Conservation (phyloP, 495 filamentous ascomycete species). For the Usnea hakonensis region DNA sequence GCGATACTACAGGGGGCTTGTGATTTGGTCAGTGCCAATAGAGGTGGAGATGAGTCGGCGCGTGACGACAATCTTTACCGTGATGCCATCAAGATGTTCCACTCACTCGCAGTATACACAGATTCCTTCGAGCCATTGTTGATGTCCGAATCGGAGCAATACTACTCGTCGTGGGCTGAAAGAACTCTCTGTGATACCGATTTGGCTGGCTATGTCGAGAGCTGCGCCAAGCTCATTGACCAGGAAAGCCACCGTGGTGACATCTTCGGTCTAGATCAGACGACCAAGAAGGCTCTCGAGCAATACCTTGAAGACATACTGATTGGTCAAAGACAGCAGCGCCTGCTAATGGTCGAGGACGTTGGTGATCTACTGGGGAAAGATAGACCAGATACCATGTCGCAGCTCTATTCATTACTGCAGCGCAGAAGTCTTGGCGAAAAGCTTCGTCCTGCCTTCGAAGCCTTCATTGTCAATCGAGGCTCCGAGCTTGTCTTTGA, state of each 20-base stretch:
- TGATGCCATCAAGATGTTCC: conserved; percentile 70
- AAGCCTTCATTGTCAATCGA: conserved; percentile 66
- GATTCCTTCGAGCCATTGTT: conserved; percentile 72
- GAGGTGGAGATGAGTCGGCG: conserved; percentile 40
- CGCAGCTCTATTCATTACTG: conserved; percentile 70
- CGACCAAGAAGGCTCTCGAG: conserved; percentile 69
- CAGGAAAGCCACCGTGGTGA: conserved; percentile 67
- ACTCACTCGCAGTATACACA: conserved; percentile 70
- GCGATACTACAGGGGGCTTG: conserved; percentile 65
- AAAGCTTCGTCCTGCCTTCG: conserved; percentile 63
- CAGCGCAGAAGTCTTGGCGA: conserved; percentile 54
- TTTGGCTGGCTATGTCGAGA: conserved; percentile 63
- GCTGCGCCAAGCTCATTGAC: conserved; percentile 56
- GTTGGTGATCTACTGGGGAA: conserved; percentile 61
- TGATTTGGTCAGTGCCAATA: conserved; percentile 65
- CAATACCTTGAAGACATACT: conserved; percentile 36
- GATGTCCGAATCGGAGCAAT: conserved; percentile 55
- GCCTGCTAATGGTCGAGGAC: conserved; percentile 54
- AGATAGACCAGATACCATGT: conserved; percentile 56
- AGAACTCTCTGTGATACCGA: conserved; percentile 45
- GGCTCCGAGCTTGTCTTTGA: conserved; percentile 76
- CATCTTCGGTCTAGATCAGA: conserved; percentile 67
- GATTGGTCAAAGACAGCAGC: conserved; percentile 55
- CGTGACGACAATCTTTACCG: conserved; percentile 52
- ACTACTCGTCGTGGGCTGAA: conserved; percentile 57